Percentiles rank a stretch among this genome's conserved stretches.
Evolutionary conservation across 169 alveolate genomes (phyloP).

Genomic region (Blepharisma undulans): DNA sequence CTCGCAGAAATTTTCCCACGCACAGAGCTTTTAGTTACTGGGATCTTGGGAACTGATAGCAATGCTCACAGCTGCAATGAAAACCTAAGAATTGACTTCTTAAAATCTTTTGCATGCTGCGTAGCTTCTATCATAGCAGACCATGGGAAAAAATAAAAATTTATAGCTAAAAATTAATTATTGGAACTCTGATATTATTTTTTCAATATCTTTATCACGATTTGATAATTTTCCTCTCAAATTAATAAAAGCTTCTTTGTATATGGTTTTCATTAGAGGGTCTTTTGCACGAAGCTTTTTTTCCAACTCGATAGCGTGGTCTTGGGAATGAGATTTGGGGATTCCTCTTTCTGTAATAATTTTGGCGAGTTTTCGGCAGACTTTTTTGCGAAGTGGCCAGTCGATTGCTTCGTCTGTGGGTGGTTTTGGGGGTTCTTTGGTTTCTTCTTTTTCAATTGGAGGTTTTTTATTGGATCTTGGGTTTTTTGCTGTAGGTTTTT

Average conservation of each 20-base stretch:
- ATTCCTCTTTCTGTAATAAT: neutral
- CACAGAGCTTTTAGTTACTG: slow-evolving; percentile 74
- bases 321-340: neutral
- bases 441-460: neutral
- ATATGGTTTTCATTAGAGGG: neutral
- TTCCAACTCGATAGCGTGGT: neutral
- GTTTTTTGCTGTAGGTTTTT: neutral
- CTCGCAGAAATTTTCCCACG: slow-evolving; percentile 72
- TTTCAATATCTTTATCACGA: neutral
- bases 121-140: neutral
- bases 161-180: too few species aligned
- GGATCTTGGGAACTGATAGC: slow-evolving; percentile 78
- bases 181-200: neutral
- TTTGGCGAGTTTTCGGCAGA: neutral
- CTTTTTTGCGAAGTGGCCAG: neutral
- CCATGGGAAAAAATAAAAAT: too few species aligned
- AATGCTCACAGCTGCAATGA: slow-evolving; percentile 85
- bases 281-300: neutral
- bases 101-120: slow-evolving; percentile 41
- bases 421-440: neutral
- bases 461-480: neutral
- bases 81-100: slow-evolving; percentile 57
- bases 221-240: neutral
- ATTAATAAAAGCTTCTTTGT: neutral
- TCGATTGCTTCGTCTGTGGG: neutral